Percentiles rank a stretch among this genome's conserved stretches.
phyloP scores from a whole-genome alignment of 1,139 yeast genomes.

The Geotrichum australiense region DNA sequence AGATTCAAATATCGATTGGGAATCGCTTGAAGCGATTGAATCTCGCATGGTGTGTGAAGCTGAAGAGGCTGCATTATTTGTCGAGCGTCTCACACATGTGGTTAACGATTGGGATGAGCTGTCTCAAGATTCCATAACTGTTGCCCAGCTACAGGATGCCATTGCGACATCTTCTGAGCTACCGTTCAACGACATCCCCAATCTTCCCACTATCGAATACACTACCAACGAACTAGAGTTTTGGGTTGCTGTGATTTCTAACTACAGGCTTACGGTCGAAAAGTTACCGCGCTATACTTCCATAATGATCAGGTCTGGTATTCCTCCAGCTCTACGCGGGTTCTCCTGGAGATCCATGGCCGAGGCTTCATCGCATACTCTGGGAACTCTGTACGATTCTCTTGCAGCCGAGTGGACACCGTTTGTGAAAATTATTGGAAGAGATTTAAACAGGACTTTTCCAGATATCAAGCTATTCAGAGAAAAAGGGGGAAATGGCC shows the following conservation, averaged over 20 bases:
- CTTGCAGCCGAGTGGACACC: conserved; percentile 41
- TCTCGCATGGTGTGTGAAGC: conserved; percentile 11
- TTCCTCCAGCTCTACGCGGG: conserved; percentile 38
- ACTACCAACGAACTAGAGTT: conserved; percentile 29
- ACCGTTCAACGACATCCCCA: conserved; percentile 27
- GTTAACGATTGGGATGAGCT: conserved; percentile 16
- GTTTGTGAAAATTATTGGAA: conserved; percentile 48
- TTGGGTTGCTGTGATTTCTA: conserved; percentile 35
- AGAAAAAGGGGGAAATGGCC: conserved; percentile 41
- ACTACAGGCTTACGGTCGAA: conserved; percentile 31
- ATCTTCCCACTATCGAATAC: conserved; percentile 20
- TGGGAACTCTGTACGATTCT: conserved; percentile 36
- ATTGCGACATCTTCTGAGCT: conserved; percentile 10
- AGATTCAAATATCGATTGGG: conserved; percentile 12
- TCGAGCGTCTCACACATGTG: conserved; percentile 13
- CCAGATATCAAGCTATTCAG: conserved; percentile 51
- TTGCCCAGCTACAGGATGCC: conserved; percentile 12
- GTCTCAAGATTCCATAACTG: not conserved
- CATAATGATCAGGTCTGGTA: conserved; percentile 33
- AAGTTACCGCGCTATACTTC: conserved; percentile 30
- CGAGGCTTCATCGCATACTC: conserved; percentile 30
- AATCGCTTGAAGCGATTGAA: conserved; percentile 10
- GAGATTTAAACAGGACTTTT: conserved; percentile 59
- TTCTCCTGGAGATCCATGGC: conserved; percentile 36
- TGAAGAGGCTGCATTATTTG: conserved; percentile 10